Conservation (phyloP, 345 rosid genomes). For the Euphorbia tirucalli region DNA sequence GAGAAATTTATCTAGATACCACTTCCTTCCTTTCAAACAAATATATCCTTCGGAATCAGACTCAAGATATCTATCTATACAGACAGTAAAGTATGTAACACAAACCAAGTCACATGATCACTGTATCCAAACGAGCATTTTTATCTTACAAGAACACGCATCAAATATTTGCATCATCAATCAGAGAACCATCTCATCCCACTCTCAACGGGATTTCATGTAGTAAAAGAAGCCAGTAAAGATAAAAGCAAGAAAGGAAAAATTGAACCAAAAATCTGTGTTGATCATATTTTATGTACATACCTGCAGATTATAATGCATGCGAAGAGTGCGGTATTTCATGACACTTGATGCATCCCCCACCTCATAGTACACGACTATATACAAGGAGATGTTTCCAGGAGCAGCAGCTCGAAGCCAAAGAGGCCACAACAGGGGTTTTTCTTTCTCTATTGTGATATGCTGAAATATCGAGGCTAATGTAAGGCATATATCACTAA, state of each 20-base stretch:
- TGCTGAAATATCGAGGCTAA: slow-evolving; percentile 51
- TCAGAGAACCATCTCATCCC: slow-evolving; percentile 1
- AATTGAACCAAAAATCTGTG: too few species aligned
- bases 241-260: background rate
- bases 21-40: too few species aligned
- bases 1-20: too few species aligned
- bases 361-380: slow-evolving; percentile 84
- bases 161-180: background rate
- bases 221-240: background rate
- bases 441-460: slow-evolving; percentile 46
- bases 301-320: slow-evolving; percentile 80
- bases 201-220: background rate
- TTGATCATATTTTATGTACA: slow-evolving; percentile 23
- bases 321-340: slow-evolving; percentile 82
- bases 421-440: slow-evolving; percentile 77
- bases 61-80: background rate
- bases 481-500: slow-evolving; percentile 20
- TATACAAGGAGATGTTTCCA: slow-evolving; percentile 59
- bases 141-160: too few species aligned
- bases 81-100: background rate
- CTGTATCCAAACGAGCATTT: background rate
- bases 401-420: slow-evolving; percentile 96
- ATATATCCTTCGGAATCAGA: background rate
- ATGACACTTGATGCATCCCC: slow-evolving; percentile 64
- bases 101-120: background rate